phyloP scores from a whole-genome alignment of 2,329 filamentous ascomycete species.

The Microsporum ferrugineum region DNA sequence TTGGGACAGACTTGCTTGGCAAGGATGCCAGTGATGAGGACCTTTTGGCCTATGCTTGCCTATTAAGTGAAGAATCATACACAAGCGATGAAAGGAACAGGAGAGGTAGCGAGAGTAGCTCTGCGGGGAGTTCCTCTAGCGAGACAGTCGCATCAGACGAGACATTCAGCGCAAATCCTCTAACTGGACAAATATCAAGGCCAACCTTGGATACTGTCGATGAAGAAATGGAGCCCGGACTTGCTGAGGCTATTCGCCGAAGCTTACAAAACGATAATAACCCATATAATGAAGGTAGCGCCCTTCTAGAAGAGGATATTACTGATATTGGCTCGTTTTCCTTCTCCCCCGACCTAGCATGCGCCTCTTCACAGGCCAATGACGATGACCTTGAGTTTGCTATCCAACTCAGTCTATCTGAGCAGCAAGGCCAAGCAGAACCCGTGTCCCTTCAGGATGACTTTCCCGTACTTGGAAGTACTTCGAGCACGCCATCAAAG shows the following conservation, averaged over 20 bases:
- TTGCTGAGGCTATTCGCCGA: slow-evolving; percentile 52
- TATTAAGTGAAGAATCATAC: slow-evolving; percentile 50
- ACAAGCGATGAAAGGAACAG: slow-evolving; percentile 40
- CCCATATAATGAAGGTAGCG: slow-evolving; percentile 27
- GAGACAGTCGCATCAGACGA: slow-evolving; percentile 22
- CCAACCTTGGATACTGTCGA: slow-evolving; percentile 31
- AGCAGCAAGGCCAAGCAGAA: slow-evolving; percentile 33
- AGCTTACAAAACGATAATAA: slow-evolving; percentile 34
- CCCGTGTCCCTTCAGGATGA: slow-evolving; percentile 20
- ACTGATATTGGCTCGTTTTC: background rate
- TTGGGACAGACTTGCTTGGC: slow-evolving; percentile 65
- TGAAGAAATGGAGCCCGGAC: slow-evolving; percentile 45
- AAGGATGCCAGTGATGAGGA: slow-evolving; percentile 49
- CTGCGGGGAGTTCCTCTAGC: slow-evolving; percentile 28
- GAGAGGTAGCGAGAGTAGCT: slow-evolving; percentile 32
- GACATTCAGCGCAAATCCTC: background rate
- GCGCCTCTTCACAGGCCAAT: slow-evolving; percentile 32
- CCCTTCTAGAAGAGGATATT: slow-evolving; percentile 6
- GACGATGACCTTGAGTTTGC: slow-evolving; percentile 51
- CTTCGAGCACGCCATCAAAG: slow-evolving; percentile 9
- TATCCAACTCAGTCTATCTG: slow-evolving; percentile 50
- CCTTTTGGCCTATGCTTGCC: slow-evolving; percentile 50
- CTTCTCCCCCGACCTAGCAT: slow-evolving; percentile 9
- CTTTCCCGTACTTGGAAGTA: slow-evolving; percentile 21
- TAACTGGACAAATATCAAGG: slow-evolving; percentile 18